phyloP scores from a whole-genome alignment of 129 eudicot species.

The Chrysanthemum seticuspe region DNA sequence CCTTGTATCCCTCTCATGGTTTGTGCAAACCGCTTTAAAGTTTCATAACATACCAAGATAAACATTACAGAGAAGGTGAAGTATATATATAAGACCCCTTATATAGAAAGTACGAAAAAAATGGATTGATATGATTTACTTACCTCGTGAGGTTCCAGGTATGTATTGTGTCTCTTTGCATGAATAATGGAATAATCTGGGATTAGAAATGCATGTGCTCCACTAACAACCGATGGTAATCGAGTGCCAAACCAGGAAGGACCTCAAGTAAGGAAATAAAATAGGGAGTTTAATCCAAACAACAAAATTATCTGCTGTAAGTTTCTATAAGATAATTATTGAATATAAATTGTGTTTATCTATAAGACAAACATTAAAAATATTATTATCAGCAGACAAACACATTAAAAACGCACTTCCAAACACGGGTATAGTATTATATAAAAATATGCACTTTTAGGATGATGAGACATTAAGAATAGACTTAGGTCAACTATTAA shows the following conservation, averaged over 20 bases:
- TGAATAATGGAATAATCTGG: conserved; percentile 54
- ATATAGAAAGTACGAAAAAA: background rate
- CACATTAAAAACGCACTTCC: too few species aligned
- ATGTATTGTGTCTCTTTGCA: conserved; percentile 38
- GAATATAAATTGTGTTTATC: too few species aligned
- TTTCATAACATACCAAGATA: background rate
- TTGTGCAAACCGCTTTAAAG: conserved; percentile 55
- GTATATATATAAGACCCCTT: background rate
- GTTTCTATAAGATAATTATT: too few species aligned
- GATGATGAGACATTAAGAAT: too few species aligned
- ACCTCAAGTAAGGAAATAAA: too few species aligned
- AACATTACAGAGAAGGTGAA: background rate
- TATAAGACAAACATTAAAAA: too few species aligned
- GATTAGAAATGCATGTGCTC: conserved; percentile 57
- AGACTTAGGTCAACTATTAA: too few species aligned
- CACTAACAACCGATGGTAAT: conserved; percentile 56
- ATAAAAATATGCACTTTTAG: too few species aligned
- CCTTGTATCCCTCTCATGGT: conserved; percentile 89
- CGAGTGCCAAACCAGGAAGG: conserved; percentile 38
- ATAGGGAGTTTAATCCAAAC: too few species aligned
- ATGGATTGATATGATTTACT: background rate
- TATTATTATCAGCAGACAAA: too few species aligned
- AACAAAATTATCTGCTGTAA: too few species aligned
- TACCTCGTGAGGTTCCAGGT: conserved; percentile 47
- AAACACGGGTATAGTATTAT: too few species aligned